These are phyloP conservation scores for Phytophthora pini DNA, from an alignment of 352 stramenopile genomes.

Conservation along the genomic window DNA sequence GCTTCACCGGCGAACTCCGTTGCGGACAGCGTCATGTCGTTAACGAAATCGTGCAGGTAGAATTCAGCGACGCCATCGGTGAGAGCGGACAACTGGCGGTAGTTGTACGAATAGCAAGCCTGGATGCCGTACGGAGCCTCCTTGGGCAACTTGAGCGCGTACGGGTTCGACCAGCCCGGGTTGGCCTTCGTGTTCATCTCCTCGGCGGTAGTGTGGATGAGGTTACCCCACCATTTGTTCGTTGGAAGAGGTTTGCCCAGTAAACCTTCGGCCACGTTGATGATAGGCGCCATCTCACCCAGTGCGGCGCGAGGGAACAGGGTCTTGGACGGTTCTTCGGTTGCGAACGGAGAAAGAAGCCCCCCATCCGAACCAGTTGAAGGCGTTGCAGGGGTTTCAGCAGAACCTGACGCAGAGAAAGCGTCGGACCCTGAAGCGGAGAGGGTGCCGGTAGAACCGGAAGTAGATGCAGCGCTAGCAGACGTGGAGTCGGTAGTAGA, in stretches of 20 bases:
- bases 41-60: conserved; percentile 65
- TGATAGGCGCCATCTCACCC: conserved; percentile 52
- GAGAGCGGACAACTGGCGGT: conserved; percentile 46
- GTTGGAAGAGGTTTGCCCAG: conserved; percentile 60
- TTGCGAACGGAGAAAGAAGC: conserved; percentile 47
- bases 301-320: conserved; percentile 55
- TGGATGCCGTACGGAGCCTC: conserved; percentile 56
- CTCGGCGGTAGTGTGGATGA: conserved; percentile 59
- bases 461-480: not conserved
- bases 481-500: no score
- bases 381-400: not conserved
- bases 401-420: conserved; percentile 4
- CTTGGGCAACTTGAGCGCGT: conserved; percentile 58
- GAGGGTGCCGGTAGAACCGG: not conserved
- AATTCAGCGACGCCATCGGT: conserved; percentile 56
- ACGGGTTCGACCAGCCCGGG: conserved; percentile 71
- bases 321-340: conserved; percentile 41
- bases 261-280: conserved; percentile 56
- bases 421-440: conserved; percentile 3
- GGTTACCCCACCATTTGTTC: conserved; percentile 85
- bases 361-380: conserved; percentile 8
- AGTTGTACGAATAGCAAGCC: conserved; percentile 66
- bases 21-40: conserved; percentile 71
- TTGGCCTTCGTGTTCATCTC: conserved; percentile 48
- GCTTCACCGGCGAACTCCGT: conserved; percentile 48